phyloP scores from a whole-genome alignment of 2,329 filamentous ascomycete genomes.

The Fusarium kyushuense region DNA sequence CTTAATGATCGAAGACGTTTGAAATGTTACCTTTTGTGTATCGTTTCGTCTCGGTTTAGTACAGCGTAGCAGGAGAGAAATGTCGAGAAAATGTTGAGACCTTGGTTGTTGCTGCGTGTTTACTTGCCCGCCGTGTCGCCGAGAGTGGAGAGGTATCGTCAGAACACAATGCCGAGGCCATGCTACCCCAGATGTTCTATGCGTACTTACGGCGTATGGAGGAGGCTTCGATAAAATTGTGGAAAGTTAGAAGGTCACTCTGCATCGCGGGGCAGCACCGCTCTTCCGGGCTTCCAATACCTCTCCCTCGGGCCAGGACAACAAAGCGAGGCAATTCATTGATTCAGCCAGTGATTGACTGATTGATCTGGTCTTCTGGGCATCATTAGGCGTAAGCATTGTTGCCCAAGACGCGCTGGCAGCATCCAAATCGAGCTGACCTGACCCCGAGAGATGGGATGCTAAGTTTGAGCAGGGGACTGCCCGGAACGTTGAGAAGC shows the following conservation, averaged over 20 bases:
- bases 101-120: background rate
- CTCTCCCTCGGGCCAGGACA: constrained; percentile 29
- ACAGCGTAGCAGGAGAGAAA: constrained; percentile 1
- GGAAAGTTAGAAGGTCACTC: constrained; percentile 18
- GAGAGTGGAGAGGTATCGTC: constrained; percentile 34
- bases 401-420: constrained; percentile 51
- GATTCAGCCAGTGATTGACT: constrained; percentile 38
- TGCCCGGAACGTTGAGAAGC: constrained; percentile 52
- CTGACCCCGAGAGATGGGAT: constrained; percentile 48
- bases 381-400: constrained; percentile 52
- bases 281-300: constrained; percentile 28
- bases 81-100: constrained; percentile 14
- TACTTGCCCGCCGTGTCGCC: constrained; percentile 28
- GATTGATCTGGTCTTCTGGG: constrained; percentile 40
- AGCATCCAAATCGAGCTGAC: constrained; percentile 46
- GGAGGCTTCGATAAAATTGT: constrained; percentile 8
- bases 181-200: constrained; percentile 50
- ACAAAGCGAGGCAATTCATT: constrained; percentile 16
- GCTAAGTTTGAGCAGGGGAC: constrained; percentile 50
- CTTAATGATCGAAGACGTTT: constrained; percentile 33
- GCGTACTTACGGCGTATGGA: constrained; percentile 2
- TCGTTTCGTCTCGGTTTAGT: constrained; percentile 1
- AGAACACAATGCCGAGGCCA: constrained; percentile 28
- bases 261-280: constrained; percentile 36
- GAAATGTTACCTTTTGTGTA: constrained; percentile 19